Conservation (phyloP, 169 alveolate genomes). For the Ichthyophthirius multifiliis region DNA sequence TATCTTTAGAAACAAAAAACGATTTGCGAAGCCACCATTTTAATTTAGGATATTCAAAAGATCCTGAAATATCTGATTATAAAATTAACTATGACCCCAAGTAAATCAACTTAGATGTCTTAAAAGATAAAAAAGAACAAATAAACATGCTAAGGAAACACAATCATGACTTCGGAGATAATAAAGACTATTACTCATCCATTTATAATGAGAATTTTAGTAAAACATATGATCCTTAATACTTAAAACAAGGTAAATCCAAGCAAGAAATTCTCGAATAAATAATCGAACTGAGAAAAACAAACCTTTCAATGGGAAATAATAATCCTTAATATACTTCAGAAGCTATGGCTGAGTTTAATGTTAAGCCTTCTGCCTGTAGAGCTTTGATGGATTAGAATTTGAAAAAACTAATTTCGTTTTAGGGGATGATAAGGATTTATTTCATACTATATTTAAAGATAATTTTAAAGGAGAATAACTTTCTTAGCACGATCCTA, state of each 20-base stretch:
- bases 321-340: conserved; percentile 16
- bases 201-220: conserved; percentile 27
- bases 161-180: conserved; percentile 41
- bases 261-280: conserved; percentile 23
- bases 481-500: not conserved
- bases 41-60: not conserved
- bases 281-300: conserved; percentile 38
- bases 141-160: conserved; percentile 22
- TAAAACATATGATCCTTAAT: conserved; percentile 27
- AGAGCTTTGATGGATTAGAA: conserved; percentile 2
- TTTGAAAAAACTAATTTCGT: conserved; percentile 11
- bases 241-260: conserved; percentile 22
- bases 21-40: conserved; percentile 44
- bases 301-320: conserved; percentile 30
- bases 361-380: not conserved
- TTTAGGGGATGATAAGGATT: conserved; percentile 22
- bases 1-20: conserved; percentile 41
- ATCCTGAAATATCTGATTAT: not conserved
- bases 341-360: not conserved
- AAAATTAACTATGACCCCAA: not conserved
- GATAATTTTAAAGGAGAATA: conserved; percentile 19
- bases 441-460: not conserved
- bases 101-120: not conserved
- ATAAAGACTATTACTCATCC: conserved; percentile 23
- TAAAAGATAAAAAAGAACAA: conserved; percentile 18